Conservation (phyloP, 108 stramenopile genomes). For the Fragilaria crotonensis region DNA sequence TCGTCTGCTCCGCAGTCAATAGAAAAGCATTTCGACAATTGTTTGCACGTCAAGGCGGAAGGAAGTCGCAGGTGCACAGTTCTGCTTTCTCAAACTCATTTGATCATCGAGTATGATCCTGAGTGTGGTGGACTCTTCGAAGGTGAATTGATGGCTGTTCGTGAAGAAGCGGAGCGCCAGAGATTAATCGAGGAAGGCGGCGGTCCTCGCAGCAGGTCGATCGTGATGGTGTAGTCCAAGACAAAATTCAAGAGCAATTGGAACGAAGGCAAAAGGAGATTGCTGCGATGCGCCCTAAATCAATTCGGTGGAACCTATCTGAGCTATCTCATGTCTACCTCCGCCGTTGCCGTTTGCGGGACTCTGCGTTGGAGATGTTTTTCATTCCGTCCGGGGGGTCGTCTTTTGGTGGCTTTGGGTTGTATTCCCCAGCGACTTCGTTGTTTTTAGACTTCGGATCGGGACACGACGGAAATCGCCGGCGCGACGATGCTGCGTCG, state of each 20-base stretch:
- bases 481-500: conserved; percentile 80
- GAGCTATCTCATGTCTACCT: conserved; percentile 87
- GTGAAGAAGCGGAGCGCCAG: conserved; percentile 50
- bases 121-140: conserved; percentile 69
- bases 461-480: conserved; percentile 66
- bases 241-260: conserved; percentile 41
- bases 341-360: conserved; percentile 88
- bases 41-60: conserved; percentile 75
- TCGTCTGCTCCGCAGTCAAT: conserved; percentile 66
- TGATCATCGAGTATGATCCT: conserved; percentile 78
- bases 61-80: conserved; percentile 71
- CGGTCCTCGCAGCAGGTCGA: conserved; percentile 16
- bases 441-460: conserved; percentile 91
- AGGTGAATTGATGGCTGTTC: conserved; percentile 61
- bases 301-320: conserved; percentile 82
- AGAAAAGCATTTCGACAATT: conserved; percentile 74
- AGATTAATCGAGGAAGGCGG: conserved; percentile 37
- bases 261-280: conserved; percentile 31
- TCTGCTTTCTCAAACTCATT: conserved; percentile 71
- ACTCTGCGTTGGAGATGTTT: conserved; percentile 93
- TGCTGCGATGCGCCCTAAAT: conserved; percentile 74
- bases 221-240: conserved; percentile 19
- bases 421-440: conserved; percentile 67
- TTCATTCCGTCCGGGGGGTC: conserved; percentile 86
- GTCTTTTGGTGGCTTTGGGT: conserved; percentile 63